Evolutionary conservation across 192 early-diverging fungal genomes (phyloP), one percentile per base, ranked within the genome.

Genomic region (Spizellomyces punctatus): DNA sequence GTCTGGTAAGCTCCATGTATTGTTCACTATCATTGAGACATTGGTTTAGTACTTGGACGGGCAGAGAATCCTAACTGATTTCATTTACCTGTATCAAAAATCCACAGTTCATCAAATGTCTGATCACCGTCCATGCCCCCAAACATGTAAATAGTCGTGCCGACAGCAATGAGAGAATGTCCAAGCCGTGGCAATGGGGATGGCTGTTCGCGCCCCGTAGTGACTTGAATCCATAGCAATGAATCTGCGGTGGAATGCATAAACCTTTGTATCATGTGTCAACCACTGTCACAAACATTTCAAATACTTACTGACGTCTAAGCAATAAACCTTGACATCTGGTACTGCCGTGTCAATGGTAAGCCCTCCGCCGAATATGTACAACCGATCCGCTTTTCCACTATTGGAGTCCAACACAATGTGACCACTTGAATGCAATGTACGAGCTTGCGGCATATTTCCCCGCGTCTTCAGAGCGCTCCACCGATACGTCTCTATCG

Each of bases 351-450:
- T n/a, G 56, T 79, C 71, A 10, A 58, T 58, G 4, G 19, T 60
- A 9, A 54, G 12, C 12, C 80, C 80, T 17, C 80, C 80, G 6
- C 77, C 80, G 63, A 81, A 81, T 10, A 77, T 50, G 58, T 76
- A 81, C 43, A 77, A 8, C 16, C 75, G 56, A 27, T 65, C 66
- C 45, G 19, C n/a, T 49, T 10, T 10, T 47, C 43, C 16, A 14
- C 48, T 46, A 36, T 21, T 42, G 4, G 44, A 41, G 9, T 48
- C 46, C 8, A 49, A 54, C 14, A 14, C 16, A 9, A 78, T 57
- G 52, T 69, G 48, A 8, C 63, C 79, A 1, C 54, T 67, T n/a
- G 77, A 74, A n/a, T 70, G 71, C 1, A 81, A 17, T 8, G 73
- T 69, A 10, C 80, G 49, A 10, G 77, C 48, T 41, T 10, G 58